Conservation (phyloP, 345 rosid species). For the Alliaria petiolata region DNA sequence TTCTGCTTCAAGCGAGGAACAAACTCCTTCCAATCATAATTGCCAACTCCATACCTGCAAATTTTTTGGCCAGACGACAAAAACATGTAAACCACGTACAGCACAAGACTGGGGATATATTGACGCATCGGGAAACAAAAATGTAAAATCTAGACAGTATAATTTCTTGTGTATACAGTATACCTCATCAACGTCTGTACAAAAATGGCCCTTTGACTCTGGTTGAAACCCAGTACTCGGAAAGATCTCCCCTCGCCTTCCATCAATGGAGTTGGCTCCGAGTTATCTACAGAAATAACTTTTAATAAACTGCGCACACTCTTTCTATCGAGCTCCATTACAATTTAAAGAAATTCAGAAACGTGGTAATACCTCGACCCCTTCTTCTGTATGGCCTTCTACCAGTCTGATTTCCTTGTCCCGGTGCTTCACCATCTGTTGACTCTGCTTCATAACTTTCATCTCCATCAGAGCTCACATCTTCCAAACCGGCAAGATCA, state of each 20-base stretch:
- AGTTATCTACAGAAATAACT: constrained; percentile 51
- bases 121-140: not conserved
- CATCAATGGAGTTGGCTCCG: constrained; percentile 87
- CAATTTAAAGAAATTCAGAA: not conserved
- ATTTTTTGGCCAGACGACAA: not conserved
- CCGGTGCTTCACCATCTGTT: constrained; percentile 74
- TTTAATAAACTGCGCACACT: constrained; percentile 2
- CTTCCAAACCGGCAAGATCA: constrained; percentile 99
- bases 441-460: constrained; percentile 94
- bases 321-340: not conserved
- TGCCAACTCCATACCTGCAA: constrained; percentile 87
- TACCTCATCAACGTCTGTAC: constrained; percentile 95
- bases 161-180: not conserved
- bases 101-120: not conserved
- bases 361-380: constrained; percentile 54
- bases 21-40: constrained; percentile 90
- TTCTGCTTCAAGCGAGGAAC: constrained; percentile 88
- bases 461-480: constrained; percentile 93
- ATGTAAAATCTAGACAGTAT: not conserved
- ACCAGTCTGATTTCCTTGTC: constrained; percentile 66
- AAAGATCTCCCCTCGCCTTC: constrained; percentile 98
- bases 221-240: constrained; percentile 89
- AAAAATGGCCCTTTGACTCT: constrained; percentile 92
- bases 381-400: constrained; percentile 74
- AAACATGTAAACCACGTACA: not conserved